Base-by-base conservation (phyloP, 2,329 filamentous ascomycete species). In the Sarocladium kiliense region DNA sequence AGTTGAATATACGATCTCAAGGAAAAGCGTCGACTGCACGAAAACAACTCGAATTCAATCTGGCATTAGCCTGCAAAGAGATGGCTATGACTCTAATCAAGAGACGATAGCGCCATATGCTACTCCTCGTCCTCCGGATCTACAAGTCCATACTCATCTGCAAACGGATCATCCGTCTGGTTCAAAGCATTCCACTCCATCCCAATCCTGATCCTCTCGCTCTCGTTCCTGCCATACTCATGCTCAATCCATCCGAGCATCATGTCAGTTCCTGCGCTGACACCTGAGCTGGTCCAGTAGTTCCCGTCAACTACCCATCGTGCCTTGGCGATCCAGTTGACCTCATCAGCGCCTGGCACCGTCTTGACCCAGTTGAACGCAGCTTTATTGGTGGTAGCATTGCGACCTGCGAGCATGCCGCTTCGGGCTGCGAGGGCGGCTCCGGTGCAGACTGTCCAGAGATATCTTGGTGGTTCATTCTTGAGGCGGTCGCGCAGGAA, bases 321-420 rank as follows among this genome's bases (percentile, higher is more conserved):
- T 16, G 81, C 81, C 44, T 72, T 69, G 1, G 71, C 64, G 10
- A 79, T 67, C 82, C 82, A 85, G 1, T 76, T 61, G 2, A 80
- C 75, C 7, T 71, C 80, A 0, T 75, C 72, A 0, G 78, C 74
- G 11, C 50, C 50, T 2, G 39, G 32, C 5, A 53, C 50, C 14
- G 50, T 26, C 34, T 41, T 53, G 50, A 53, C 50, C 50, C 50
- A 53, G 50, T 53, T 41, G 42, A 74, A 66, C 1, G 69, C 63
- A 1, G 69, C 77, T 67, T 88, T 88, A 64, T 88, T 88, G 18
- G 81, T 85, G 3, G 86, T 89, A 5, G 83, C 86, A 2, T 73
- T 71, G 56, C 70, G 73, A 0, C 81, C 80, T 58, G 87, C 76
- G 21, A 89, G 66, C 2, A 86, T 64, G 0, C 84, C 84, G 0